Base-by-base conservation (phyloP, 768 basidiomycete species). In the Rhodotorula sphaerocarpa region DNA sequence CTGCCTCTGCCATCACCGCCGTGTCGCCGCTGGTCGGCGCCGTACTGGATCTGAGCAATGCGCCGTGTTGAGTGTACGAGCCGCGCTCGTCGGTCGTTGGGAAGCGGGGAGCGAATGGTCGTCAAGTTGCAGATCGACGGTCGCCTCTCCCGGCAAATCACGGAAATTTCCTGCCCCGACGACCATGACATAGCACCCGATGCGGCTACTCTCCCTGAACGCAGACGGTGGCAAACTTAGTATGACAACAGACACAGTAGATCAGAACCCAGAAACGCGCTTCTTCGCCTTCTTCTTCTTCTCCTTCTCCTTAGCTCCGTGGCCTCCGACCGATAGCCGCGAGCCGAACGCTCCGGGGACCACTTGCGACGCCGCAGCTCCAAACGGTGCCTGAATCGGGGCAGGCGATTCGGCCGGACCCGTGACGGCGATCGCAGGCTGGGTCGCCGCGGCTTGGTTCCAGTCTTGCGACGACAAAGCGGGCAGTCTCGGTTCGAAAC, bases 291-390 rank as follows among this genome's bases (percentile, higher is more conserved):
- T 45, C 48, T 62, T 65, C 50, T 54, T 47, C 55, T 44, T 53
- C 50, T 51, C 50, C 48, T 27, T 48, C 25, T 25, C 25, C 57
- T 21, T 20, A 1, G 9, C 46, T 2, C 27, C 28, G 27, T 10
- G 25, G 3, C 30, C 42, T 3, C 50, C 50, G 23, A 39, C 50
- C 20, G 12, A 2, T 34, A 46, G 11, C 46, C 71, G 50, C 52
- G 65, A 58, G 16, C 67, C 70, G 33, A 61, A 64, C 30, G 55
- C 57, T 3, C 71, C 71, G 12, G 71, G 71, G 20, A 72, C 47
- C 9, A 59, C 27, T 50, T 72, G 70, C 3, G 46, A 51, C 14
- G 59, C 53, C 28, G 63, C 57, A 5, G 55, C 61, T 23, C 43
- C 48, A 25, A 44, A 55, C 7, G 30, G 25, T 7, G 16, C 14